Percentiles rank a stretch among this genome's conserved stretches.
Conservation (phyloP, 208 protist genomes). For the Blechomonas ayalai region DNA sequence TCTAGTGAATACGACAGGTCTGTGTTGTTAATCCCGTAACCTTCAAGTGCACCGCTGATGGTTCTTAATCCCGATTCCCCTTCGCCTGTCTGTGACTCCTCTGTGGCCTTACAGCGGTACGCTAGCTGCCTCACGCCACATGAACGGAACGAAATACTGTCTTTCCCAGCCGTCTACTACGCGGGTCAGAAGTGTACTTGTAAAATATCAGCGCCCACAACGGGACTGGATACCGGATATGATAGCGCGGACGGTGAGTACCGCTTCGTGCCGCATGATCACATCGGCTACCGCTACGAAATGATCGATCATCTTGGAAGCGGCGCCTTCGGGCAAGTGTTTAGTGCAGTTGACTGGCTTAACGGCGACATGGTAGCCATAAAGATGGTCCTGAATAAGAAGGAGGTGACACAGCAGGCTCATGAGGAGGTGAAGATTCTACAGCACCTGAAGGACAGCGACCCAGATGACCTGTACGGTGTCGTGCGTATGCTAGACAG, state of each 20-base stretch:
- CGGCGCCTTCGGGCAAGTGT: slow-evolving; percentile 84
- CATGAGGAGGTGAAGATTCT: slow-evolving; percentile 78
- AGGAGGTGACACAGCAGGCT: slow-evolving; percentile 56
- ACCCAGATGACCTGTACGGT: slow-evolving; percentile 51
- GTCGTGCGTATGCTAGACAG: slow-evolving; percentile 67
- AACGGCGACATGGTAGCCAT: slow-evolving; percentile 43
- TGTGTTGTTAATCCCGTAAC: not conserved
- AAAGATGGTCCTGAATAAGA: slow-evolving; percentile 77
- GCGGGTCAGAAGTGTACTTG: slow-evolving; percentile 48
- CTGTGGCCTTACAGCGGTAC: slow-evolving; percentile 12
- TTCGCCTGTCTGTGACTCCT: not conserved
- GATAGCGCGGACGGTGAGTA: slow-evolving; percentile 94
- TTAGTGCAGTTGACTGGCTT: slow-evolving; percentile 64
- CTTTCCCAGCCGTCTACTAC: slow-evolving; percentile 51
- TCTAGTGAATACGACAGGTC: not conserved
- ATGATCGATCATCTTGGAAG: slow-evolving; percentile 59
- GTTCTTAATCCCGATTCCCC: not conserved
- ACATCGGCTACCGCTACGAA: slow-evolving; percentile 91
- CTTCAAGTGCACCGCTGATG: not conserved
- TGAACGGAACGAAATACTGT: slow-evolving; percentile 55
- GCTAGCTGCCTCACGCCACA: slow-evolving; percentile 36
- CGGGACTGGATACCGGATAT: slow-evolving; percentile 78
- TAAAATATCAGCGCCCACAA: slow-evolving; percentile 48
- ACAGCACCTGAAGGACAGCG: slow-evolving; percentile 45
- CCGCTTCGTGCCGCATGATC: slow-evolving; percentile 77